Evolutionary conservation across 495 filamentous ascomycete species (phyloP), one percentile per base, ranked within the genome.

Genomic region (Glarea lozoyensis): DNA sequence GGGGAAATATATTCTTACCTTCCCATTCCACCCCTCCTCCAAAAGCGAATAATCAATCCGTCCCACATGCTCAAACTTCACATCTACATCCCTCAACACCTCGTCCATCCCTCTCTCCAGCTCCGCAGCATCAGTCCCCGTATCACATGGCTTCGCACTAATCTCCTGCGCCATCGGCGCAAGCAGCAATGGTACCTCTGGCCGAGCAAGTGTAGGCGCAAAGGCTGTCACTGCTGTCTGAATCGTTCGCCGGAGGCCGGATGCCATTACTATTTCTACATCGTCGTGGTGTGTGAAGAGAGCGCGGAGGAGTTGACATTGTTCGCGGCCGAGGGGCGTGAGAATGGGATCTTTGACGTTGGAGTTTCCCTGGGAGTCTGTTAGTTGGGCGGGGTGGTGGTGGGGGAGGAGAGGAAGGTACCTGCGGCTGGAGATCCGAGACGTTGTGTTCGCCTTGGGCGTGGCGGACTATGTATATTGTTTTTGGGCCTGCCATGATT

Each of bases 391-490:
- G 4, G 35, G 18, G 9, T 10, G 9, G 35, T 10, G 22, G 15
- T 5, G 5, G n/a, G 9, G 6, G 4, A 9, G 7, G 15, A 16
- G 9, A 11, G 6, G 6, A 5, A 35, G 10, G 7, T 10, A 35
- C 32, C 5, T 9, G 7, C 10, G 32, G 32, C 9, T 35, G 7
- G 7, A 11, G 32, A 5, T 9, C 9, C 11, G 17, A 37, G 18
- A 37, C n/a, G 35, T 37, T 37, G n/a, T 37, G 35, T 21, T 37
- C 35, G 17, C 16, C 35, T 21, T 37, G 35, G 9, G 16, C 35
- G 35, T 37, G 35, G 11, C 35, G 35, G 17, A 21, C 17, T 10
- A 37, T 16, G 18, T 37, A 37, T 7, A 37, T 37, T 19, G n/a
- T 37, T 19, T 37, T 37, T n/a, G 5, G 19, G 4, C 16, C 22